Percentiles rank a stretch among this genome's conserved stretches.
phyloP scores from a whole-genome alignment of 805 yeast species.

The Vanderwaltozyma verrucispora region DNA sequence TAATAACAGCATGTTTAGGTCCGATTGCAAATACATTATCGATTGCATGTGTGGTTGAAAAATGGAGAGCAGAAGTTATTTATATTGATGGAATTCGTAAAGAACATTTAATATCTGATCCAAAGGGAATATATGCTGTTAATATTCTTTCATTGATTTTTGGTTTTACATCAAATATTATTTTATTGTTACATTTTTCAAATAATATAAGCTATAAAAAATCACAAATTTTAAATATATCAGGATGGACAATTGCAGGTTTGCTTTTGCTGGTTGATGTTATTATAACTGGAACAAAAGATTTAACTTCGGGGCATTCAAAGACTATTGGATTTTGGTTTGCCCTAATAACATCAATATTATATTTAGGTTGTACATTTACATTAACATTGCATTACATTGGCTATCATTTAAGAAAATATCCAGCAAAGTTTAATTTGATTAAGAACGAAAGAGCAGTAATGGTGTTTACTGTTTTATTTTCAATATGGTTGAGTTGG shows the following conservation, averaged over 20 bases:
- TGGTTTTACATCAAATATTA: constrained; percentile 58
- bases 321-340: constrained; percentile 67
- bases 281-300: constrained; percentile 13
- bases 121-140: constrained; percentile 37
- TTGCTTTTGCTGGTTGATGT: constrained; percentile 37
- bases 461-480: constrained; percentile 57
- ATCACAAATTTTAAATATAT: constrained; percentile 52
- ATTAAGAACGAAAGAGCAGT: constrained; percentile 58
- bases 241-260: constrained; percentile 56
- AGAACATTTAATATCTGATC: constrained; percentile 24
- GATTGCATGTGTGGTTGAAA: constrained; percentile 56
- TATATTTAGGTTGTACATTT: constrained; percentile 49
- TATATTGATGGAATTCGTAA: constrained; percentile 6
- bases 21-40: constrained; percentile 71
- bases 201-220: constrained; percentile 45
- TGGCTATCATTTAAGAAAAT: constrained; percentile 50
- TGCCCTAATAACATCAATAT: constrained; percentile 52
- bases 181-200: constrained; percentile 62
- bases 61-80: constrained; percentile 41
- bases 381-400: constrained; percentile 46
- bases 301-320: constrained; percentile 14
- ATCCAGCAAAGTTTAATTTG: constrained; percentile 63
- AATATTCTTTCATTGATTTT: constrained; percentile 54
- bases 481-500: constrained; percentile 59
- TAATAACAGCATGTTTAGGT: constrained; percentile 67